Evolutionary conservation across 1,284 basidiomycete genomes (phyloP).

Genomic region (Kwoniella shivajii): DNA sequence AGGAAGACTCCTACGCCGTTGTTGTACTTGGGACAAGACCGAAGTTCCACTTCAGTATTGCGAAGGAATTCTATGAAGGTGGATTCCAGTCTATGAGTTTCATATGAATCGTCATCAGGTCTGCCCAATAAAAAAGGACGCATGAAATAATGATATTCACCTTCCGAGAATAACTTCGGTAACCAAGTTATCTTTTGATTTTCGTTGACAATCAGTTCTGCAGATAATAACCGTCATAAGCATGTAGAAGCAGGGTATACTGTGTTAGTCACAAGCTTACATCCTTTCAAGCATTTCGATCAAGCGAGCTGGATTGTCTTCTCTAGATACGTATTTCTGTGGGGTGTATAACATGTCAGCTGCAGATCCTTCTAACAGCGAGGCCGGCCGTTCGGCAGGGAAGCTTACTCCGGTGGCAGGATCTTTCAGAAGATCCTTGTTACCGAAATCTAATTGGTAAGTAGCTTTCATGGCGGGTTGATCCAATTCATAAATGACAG

Average conservation of each 20-base stretch:
- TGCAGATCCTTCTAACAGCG: too few relatives aligned
- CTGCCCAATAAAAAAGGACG: too few relatives aligned
- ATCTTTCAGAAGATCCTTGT: too few relatives aligned
- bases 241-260: neutral
- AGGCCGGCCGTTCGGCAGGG: too few relatives aligned
- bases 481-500: neutral
- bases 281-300: neutral
- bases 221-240: neutral
- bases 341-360: too few relatives aligned
- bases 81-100: neutral
- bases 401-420: too few relatives aligned
- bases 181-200: neutral
- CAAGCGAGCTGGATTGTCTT: too few relatives aligned
- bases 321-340: too few relatives aligned
- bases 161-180: neutral
- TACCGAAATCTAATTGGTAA: too few relatives aligned
- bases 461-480: neutral
- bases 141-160: too few relatives aligned
- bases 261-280: neutral
- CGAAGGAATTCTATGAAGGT: neutral
- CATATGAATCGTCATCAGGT: neutral
- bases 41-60: neutral
- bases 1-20: too few relatives aligned
- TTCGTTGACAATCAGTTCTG: neutral
- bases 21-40: neutral